Evolutionary conservation across 2,329 filamentous ascomycete genomes (phyloP), one percentile per base, ranked within the genome.

Genomic region (Clathrospora elynae): DNA sequence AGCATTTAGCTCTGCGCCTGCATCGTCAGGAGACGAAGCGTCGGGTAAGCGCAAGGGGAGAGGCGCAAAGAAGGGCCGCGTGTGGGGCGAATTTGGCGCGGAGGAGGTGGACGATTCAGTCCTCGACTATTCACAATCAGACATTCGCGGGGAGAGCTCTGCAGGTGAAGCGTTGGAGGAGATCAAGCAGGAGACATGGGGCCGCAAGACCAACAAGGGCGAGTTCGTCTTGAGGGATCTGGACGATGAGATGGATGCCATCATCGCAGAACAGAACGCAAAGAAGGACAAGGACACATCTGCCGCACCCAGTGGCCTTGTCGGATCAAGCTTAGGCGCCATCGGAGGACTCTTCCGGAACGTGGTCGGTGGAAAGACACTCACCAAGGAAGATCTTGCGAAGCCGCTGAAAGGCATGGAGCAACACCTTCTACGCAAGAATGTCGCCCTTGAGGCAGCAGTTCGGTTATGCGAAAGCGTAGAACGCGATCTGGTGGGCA

Each of bases 351-450:
- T 97, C 42, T 96, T 99, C 76, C 84, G 90, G 55, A 97, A 96
- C 66, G 87, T 99, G 25, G 87, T 99, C 1, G 93, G 93, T 40
- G 93, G 95, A 52, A 96, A 96, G 76, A 89, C 86, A 1, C 75
- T 99, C 62, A 95, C 90, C 1, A 88, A 90, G 68, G 83, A 87
- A 53, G 92, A 97, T 63, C 79, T 99, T 14, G 87, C 90, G 50
- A 95, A 95, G 69, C 88, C 93, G 2, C 85, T 99, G 75, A 93
- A 92, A 72, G 88, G 87, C 20, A 96, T 99, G 90, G 90, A 96
- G 67, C 90, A 96, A 43, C 92, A 97, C 68, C 77, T 99, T 5
- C 74, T 99, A 46, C 85, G 87, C 73, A 99, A 99, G 77, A 99
- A 99, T 62, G 91, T 99, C 18, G 93, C 93, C 0, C 87, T 89